Conservation (phyloP, 1,284 basidiomycete genomes). For the Ustilago curta region DNA sequence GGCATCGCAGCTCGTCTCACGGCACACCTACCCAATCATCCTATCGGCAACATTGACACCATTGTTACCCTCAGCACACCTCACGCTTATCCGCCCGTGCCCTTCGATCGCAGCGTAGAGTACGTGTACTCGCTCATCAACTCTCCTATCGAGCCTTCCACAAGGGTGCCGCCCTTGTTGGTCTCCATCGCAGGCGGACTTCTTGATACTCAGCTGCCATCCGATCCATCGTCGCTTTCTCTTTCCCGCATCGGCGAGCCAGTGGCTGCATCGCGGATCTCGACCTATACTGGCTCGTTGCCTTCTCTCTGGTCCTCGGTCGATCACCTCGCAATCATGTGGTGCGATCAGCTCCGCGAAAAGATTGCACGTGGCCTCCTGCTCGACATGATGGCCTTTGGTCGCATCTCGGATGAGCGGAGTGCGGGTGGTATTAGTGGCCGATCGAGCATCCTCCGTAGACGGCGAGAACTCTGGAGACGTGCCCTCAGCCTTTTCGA, state of each 20-base stretch:
- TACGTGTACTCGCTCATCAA: conserved; percentile 75
- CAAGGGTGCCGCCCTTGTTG: conserved; percentile 72
- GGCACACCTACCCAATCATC: conserved; percentile 74
- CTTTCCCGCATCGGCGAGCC: conserved; percentile 47
- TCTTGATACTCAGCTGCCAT: conserved; percentile 90
- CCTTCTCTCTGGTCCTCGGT: conserved; percentile 94
- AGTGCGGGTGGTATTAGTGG: conserved; percentile 23
- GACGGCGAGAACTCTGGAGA: conserved; percentile 57
- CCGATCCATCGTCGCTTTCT: conserved; percentile 85
- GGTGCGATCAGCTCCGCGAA: conserved; percentile 97
- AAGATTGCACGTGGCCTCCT: conserved; percentile 75
- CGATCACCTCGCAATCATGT: conserved; percentile 95
- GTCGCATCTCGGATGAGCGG: conserved; percentile 37
- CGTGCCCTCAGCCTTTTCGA: conserved; percentile 46
- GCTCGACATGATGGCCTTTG: conserved; percentile 52
- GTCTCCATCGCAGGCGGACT: conserved; percentile 91
- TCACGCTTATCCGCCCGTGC: conserved; percentile 86
- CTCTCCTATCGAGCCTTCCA: conserved; percentile 3
- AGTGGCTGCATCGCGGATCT: conserved; percentile 69
- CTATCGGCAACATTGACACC: conserved; percentile 74
- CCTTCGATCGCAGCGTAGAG: conserved; percentile 85
- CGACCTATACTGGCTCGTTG: conserved; percentile 81
- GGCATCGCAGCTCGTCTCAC: conserved; percentile 83
- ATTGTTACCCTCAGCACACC: conserved; percentile 96
- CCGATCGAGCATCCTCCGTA: conserved; percentile 20